A percentile compares a stretch with the other conserved stretches of the same genome.
Evolutionary conservation across 768 basidiomycete genomes (phyloP).

Genomic region (Hericium erinaceus): DNA sequence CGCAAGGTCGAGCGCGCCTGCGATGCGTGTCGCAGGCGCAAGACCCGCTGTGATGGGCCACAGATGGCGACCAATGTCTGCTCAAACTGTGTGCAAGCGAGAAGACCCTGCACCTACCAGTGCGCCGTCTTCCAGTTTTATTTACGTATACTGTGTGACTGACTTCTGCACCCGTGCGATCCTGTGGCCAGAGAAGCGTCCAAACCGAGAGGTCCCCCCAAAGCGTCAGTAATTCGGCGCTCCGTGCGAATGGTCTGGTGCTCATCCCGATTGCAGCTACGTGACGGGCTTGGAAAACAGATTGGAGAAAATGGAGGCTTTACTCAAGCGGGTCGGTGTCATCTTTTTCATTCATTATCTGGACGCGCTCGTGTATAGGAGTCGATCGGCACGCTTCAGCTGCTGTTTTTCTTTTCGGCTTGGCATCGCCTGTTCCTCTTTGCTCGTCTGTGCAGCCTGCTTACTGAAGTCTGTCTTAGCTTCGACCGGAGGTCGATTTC

Average conservation of each 20-base stretch:
- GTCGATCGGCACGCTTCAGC: too few relatives aligned
- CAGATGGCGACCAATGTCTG: slow-evolving; percentile 26
- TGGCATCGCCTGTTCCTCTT: too few relatives aligned
- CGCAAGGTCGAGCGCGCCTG: slow-evolving; percentile 26
- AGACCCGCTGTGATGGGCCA: slow-evolving; percentile 26
- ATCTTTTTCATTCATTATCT: too few relatives aligned
- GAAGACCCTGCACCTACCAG: slow-evolving; percentile 27
- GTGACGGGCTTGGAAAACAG: slow-evolving; percentile 27
- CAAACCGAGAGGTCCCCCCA: slow-evolving; percentile 30
- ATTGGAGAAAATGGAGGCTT: slow-evolving; percentile 26
- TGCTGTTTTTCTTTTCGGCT: too few relatives aligned
- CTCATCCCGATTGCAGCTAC: slow-evolving; percentile 17
- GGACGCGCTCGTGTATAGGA: too few relatives aligned
- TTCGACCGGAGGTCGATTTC: slow-evolving; percentile 55
- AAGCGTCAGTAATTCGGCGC: slow-evolving; percentile 23
- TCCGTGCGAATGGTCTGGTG: neutral
- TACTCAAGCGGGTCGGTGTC: slow-evolving; percentile 26
- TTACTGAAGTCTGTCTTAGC: slow-evolving; percentile 26
- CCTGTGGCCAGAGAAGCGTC: slow-evolving; percentile 22
- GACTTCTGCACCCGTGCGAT: too few relatives aligned
- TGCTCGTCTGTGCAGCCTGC: neutral
- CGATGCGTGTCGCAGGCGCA: slow-evolving; percentile 25
- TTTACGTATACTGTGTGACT: too few relatives aligned
- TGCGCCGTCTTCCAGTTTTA: slow-evolving; percentile 3
- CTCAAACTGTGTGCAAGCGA: slow-evolving; percentile 26